Base-by-base conservation (phyloP, 139 green algal species). In the Pseudopediastrum boryanum region DNA sequence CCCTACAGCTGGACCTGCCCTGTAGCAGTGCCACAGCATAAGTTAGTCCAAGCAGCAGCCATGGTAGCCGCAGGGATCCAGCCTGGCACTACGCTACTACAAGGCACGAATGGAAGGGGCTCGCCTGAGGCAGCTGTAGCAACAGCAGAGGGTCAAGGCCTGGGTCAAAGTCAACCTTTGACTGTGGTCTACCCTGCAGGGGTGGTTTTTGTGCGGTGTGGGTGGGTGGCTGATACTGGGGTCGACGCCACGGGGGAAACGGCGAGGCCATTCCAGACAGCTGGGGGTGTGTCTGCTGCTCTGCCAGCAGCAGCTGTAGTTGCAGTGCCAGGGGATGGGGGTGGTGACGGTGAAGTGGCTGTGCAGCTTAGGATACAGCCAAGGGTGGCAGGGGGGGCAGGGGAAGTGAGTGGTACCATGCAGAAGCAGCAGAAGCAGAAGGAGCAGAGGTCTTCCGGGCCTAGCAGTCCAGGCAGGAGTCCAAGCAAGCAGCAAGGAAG, bases 141-240 rank as follows among this genome's bases (percentile, higher is more conserved):
- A 35, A 42, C 38, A 33, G 67, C 67, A 27, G 27, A 39, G 67
- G 31, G n/a, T 4, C n/a, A 31, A 2, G 67, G 13, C 6, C 44
- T 35, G 48, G 36, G 36, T 19, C 51, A 67, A 19, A 19, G 36
- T 10, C 50, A 38, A 2, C 61, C 43, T 21, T 21, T 71, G 31
- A 44, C 43, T 21, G 58, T 62, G 13, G 52, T 91, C 1, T 91
- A 87, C 78, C 79, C 82, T 2, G 50, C 77, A 44, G 87, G 87
- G 50, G n/a, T 46, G 8, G 3, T 91, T 33, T 84, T 85, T 61
- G 77, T 87, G n/a, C 79, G 82, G 21, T 88, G 87, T 64, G 87
- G 84, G 56, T 91, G 87, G 87, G 84, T 89, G 10, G 9, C 73
- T 1, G 79, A 89, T 5, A 31, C 46, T 1, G 63, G 65, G 2